phyloP scores from a whole-genome alignment of 1,284 basidiomycete genomes.

The Macrocybe sp. region DNA sequence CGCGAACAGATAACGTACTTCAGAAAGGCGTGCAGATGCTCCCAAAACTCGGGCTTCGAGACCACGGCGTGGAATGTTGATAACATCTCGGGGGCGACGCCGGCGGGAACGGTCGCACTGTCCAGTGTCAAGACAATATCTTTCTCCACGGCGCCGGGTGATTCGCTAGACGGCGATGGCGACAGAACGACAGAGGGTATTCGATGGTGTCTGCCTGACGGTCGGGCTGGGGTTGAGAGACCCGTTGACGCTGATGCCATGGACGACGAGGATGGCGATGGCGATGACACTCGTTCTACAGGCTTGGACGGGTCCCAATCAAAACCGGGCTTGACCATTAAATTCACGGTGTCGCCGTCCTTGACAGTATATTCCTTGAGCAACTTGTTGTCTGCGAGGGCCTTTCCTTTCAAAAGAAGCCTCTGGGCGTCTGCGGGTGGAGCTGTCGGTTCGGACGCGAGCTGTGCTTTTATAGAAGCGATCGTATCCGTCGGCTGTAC shows the following conservation, averaged over 20 bases:
- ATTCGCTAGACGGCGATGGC: constrained; percentile 54
- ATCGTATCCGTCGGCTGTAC: constrained; percentile 78
- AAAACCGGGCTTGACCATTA: constrained; percentile 78
- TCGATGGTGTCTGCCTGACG: constrained; percentile 44
- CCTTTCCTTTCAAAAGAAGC: constrained; percentile 89
- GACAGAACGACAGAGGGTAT: constrained; percentile 74
- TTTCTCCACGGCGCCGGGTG: constrained; percentile 38
- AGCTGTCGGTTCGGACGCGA: constrained; percentile 57
- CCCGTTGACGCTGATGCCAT: not conserved
- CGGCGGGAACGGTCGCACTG: constrained; percentile 38
- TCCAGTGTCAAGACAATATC: constrained; percentile 68
- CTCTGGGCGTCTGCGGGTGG: constrained; percentile 76
- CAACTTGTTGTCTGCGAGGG: constrained; percentile 80
- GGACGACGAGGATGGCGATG: constrained; percentile 9
- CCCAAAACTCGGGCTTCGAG: constrained; percentile 77
- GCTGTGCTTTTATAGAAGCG: constrained; percentile 67
- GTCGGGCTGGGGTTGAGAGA: constrained; percentile 8
- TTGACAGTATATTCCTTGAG: constrained; percentile 84
- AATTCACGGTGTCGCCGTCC: constrained; percentile 74
- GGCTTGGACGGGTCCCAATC: constrained; percentile 56
- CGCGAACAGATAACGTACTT: constrained; percentile 32
- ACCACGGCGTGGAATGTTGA: constrained; percentile 65
- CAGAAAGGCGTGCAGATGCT: constrained; percentile 59
- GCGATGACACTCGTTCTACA: constrained; percentile 8
- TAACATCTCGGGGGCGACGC: constrained; percentile 34